phyloP scores from a whole-genome alignment of 1,284 basidiomycete genomes.

The Papiliotrema terrestris region DNA sequence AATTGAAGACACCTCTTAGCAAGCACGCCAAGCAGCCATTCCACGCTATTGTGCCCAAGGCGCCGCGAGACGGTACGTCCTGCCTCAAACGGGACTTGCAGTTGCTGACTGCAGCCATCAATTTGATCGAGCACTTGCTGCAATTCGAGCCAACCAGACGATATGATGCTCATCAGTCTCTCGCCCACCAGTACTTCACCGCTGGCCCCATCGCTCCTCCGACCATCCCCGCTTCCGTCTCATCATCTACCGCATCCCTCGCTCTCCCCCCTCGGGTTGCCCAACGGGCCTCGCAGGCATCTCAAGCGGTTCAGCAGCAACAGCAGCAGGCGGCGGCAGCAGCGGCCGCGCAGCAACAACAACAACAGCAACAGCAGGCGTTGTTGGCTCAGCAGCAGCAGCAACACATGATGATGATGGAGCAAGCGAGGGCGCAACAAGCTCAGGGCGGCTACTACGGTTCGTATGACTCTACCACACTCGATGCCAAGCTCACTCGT shows the following conservation, averaged over 20 bases:
- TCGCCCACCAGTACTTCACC: constrained; percentile 91
- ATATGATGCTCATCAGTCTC: constrained; percentile 85
- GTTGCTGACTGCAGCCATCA: constrained; percentile 63
- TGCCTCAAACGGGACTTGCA: constrained; percentile 9
- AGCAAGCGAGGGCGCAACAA: constrained; percentile 29
- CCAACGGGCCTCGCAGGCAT: constrained; percentile 36
- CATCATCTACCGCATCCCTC: constrained; percentile 29
- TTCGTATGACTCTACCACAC: constrained; percentile 7
- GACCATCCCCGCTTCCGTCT: constrained; percentile 29
- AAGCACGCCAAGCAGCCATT: constrained; percentile 89
- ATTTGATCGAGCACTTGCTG: constrained; percentile 89
- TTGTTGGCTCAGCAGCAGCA: constrained; percentile 18
- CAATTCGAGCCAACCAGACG: constrained; percentile 95
- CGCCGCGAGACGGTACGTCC: constrained; percentile 74
- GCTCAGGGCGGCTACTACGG: constrained; percentile 31
- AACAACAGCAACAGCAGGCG: constrained; percentile 43
- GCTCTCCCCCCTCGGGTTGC: constrained; percentile 43
- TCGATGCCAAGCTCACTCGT: neutral
- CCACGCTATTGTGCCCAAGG: constrained; percentile 84
- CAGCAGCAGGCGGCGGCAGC: constrained; percentile 15
- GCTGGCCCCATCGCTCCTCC: constrained; percentile 38
- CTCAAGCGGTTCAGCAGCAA: constrained; percentile 40
- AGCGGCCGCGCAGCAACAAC: constrained; percentile 49
- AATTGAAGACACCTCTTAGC: constrained; percentile 57
- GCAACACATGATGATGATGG: constrained; percentile 33